Conservation (phyloP, 2,329 filamentous ascomycete species). For the Neonectria hederae region DNA sequence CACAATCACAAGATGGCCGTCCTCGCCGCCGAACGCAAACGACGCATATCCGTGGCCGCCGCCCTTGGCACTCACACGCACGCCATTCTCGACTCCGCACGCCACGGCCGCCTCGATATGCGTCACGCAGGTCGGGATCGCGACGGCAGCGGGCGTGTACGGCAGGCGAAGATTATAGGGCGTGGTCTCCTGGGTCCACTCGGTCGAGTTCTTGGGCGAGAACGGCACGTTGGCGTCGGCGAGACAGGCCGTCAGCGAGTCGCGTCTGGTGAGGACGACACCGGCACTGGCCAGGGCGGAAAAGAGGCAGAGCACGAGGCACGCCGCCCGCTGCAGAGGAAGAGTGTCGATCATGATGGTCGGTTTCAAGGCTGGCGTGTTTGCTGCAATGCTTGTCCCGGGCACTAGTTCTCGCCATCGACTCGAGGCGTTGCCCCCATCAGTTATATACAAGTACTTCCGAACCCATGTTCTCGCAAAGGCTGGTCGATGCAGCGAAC, state of each 20-base stretch:
- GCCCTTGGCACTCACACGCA: slow-evolving; percentile 60
- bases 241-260: slow-evolving; percentile 40
- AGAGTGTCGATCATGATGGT: slow-evolving; percentile 1
- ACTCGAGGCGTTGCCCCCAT: neutral
- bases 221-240: slow-evolving; percentile 34
- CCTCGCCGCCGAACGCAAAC: slow-evolving; percentile 54
- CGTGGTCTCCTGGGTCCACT: slow-evolving; percentile 47
- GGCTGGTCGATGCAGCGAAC: neutral
- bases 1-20: slow-evolving; percentile 54
- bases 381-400: neutral
- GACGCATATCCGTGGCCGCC: slow-evolving; percentile 66
- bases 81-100: slow-evolving; percentile 52
- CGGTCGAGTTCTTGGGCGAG: slow-evolving; percentile 27
- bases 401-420: neutral
- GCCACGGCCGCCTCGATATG: slow-evolving; percentile 57
- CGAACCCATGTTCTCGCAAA: neutral
- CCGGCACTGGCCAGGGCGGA: neutral
- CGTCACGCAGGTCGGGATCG: slow-evolving; percentile 44
- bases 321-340: neutral
- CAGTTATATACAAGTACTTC: neutral
- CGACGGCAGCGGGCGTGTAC: slow-evolving; percentile 45
- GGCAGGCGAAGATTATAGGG: slow-evolving; percentile 48
- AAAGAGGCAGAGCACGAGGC: slow-evolving; percentile 18
- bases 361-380: neutral
- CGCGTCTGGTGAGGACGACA: slow-evolving; percentile 6